Evolutionary conservation across 2,329 filamentous ascomycete genomes (phyloP).

Genomic region (Fonsecaea monophora): DNA sequence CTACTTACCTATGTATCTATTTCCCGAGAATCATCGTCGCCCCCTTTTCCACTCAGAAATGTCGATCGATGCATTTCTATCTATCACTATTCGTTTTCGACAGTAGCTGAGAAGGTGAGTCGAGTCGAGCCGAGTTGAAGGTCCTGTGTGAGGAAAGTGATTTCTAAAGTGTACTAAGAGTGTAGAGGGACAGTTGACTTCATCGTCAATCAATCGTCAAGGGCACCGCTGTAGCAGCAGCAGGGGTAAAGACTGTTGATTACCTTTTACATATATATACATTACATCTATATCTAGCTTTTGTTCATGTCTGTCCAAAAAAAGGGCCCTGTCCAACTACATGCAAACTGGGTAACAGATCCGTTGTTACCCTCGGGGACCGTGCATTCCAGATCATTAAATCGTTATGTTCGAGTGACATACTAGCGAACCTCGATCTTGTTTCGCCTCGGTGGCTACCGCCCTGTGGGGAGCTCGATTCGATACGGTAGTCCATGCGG

Average conservation of each 20-base stretch:
- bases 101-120: too few species aligned
- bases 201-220: too few species aligned
- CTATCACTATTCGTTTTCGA: too few species aligned
- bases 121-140: too few species aligned
- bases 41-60: too few species aligned
- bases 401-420: background rate
- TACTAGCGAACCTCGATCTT: background rate
- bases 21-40: too few species aligned
- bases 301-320: background rate
- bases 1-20: too few species aligned
- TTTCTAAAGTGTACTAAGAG: too few species aligned
- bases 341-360: background rate
- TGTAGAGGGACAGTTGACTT: too few species aligned
- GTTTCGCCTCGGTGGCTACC: background rate
- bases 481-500: slow-evolving; percentile 28
- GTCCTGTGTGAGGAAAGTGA: too few species aligned
- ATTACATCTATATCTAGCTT: background rate
- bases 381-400: background rate
- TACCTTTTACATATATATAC: background rate
- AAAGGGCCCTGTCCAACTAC: background rate
- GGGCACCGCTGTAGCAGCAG: too few species aligned
- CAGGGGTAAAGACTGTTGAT: background rate
- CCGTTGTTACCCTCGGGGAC: background rate
- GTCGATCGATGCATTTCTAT: too few species aligned
- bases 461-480: slow-evolving; percentile 16